Conservation (phyloP, 495 filamentous ascomycete genomes). For the Lineolata rhizophorae region DNA sequence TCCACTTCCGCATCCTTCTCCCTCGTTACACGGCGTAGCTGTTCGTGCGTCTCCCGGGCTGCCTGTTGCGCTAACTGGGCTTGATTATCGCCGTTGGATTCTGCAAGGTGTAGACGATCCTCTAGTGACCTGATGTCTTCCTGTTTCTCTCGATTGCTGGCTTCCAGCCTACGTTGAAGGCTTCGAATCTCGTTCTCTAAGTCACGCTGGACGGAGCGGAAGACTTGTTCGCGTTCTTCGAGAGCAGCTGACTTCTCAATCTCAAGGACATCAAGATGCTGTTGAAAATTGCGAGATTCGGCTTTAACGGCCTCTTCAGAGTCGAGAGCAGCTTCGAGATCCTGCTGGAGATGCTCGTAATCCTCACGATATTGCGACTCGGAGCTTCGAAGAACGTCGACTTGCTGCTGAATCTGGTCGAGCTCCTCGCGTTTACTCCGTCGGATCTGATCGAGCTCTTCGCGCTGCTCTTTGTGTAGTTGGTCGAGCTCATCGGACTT, state of each 20-base stretch:
- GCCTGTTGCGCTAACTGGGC: conserved; percentile 14
- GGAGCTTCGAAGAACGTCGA: no score
- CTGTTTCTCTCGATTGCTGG: conserved; percentile 9
- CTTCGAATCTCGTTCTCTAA: conserved; percentile 6
- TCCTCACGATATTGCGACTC: no score
- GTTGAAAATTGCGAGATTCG: no score
- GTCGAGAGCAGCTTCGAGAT: not conserved
- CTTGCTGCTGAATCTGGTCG: no score
- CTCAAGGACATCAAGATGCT: no score
- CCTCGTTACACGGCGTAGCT: conserved; percentile 8
- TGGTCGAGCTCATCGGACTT: conserved; percentile 7
- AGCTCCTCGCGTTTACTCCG: no score
- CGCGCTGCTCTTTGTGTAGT: not conserved
- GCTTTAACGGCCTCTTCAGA: no score
- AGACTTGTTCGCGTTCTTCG: not conserved
- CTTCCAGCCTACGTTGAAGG: conserved; percentile 28
- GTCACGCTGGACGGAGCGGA: conserved; percentile 1
- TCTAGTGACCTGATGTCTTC: conserved; percentile 10
- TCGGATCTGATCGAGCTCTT: not conserved
- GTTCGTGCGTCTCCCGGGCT: conserved; percentile 10
- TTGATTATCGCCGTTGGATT: conserved; percentile 14
- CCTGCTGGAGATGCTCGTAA: no score
- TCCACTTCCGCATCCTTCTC: conserved; percentile 13
- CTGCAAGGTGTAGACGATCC: conserved; percentile 9
- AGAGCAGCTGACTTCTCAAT: not conserved